Evolutionary conservation across 768 basidiomycete species (phyloP).

Genomic region (Termitomyces eurrhizus): DNA sequence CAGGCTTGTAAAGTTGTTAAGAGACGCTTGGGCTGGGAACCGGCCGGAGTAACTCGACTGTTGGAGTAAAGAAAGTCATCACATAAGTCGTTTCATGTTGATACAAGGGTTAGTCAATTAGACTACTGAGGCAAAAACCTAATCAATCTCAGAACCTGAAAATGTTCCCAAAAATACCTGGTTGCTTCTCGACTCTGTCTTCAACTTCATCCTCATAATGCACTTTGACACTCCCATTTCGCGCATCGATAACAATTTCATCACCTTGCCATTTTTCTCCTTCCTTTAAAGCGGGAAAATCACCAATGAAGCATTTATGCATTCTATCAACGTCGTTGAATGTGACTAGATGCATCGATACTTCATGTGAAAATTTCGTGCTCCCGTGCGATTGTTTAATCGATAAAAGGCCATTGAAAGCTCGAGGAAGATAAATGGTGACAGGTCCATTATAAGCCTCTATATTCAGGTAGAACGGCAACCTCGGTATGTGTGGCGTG

Average conservation of each 20-base stretch:
- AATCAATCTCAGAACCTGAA: slow-evolving; percentile 20
- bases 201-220: slow-evolving; percentile 31
- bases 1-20: slow-evolving; percentile 24
- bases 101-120: background rate
- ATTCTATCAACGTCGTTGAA: slow-evolving; percentile 29
- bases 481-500: slow-evolving; percentile 13
- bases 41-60: slow-evolving; percentile 19
- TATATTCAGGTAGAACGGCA: slow-evolving; percentile 21
- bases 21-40: slow-evolving; percentile 27
- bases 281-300: slow-evolving; percentile 18
- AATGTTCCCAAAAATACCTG: slow-evolving; percentile 21
- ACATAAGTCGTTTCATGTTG: background rate
- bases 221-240: slow-evolving; percentile 32
- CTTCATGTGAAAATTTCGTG: slow-evolving; percentile 25
- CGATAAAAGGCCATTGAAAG: slow-evolving; percentile 32
- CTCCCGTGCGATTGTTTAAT: slow-evolving; percentile 25
- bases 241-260: slow-evolving; percentile 27
- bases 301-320: slow-evolving; percentile 34
- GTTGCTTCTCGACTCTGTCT: slow-evolving; percentile 8
- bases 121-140: background rate
- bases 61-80: background rate
- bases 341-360: slow-evolving; percentile 21
- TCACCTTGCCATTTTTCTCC: slow-evolving; percentile 31
- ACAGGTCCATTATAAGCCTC: slow-evolving; percentile 27
- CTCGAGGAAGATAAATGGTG: slow-evolving; percentile 33